A percentile compares a stretch with the other conserved stretches of the same genome.
phyloP scores from a whole-genome alignment of 495 filamentous ascomycete species.

The Hypoxylon rickii region DNA sequence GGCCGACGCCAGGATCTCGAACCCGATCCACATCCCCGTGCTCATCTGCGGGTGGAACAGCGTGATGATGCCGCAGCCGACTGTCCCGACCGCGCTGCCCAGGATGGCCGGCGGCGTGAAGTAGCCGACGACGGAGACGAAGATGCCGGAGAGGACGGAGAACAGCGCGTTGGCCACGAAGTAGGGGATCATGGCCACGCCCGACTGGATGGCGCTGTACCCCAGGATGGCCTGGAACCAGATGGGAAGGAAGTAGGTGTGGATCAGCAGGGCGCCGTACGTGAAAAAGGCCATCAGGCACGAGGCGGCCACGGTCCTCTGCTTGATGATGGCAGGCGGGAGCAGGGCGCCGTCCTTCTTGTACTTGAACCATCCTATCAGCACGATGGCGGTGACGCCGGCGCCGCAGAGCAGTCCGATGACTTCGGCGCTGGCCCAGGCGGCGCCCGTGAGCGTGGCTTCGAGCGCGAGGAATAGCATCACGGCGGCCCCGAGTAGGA shows the following conservation, averaged over 20 bases:
- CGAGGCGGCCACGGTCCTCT: conserved; percentile 63
- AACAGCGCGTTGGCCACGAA: conserved; percentile 63
- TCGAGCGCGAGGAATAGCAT: conserved; percentile 72
- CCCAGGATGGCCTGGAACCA: conserved; percentile 83
- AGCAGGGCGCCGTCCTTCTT: conserved; percentile 64
- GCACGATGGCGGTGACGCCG: conserved; percentile 46
- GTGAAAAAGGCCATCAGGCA: conserved; percentile 57
- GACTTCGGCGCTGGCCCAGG: conserved; percentile 62
- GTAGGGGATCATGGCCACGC: conserved; percentile 69
- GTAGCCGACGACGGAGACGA: conserved; percentile 59
- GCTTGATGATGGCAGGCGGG: conserved; percentile 66
- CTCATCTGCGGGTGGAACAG: conserved; percentile 51
- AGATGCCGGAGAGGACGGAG: conserved; percentile 58
- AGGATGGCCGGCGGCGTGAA: conserved; percentile 69
- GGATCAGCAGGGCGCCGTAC: conserved; percentile 62
- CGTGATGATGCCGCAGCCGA: conserved; percentile 68
- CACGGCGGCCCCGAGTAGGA: conserved; percentile 66
- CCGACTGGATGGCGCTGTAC: conserved; percentile 65
- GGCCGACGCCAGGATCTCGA: conserved; percentile 63
- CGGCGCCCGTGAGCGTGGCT: conserved; percentile 67
- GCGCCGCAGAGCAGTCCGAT: conserved; percentile 60
- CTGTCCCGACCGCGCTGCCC: conserved; percentile 59
- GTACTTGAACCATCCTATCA: conserved; percentile 60
- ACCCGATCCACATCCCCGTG: conserved; percentile 61
- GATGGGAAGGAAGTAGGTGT: conserved; percentile 71